Conservation (phyloP, 208 protist species). For the Lotmaria passim region DNA sequence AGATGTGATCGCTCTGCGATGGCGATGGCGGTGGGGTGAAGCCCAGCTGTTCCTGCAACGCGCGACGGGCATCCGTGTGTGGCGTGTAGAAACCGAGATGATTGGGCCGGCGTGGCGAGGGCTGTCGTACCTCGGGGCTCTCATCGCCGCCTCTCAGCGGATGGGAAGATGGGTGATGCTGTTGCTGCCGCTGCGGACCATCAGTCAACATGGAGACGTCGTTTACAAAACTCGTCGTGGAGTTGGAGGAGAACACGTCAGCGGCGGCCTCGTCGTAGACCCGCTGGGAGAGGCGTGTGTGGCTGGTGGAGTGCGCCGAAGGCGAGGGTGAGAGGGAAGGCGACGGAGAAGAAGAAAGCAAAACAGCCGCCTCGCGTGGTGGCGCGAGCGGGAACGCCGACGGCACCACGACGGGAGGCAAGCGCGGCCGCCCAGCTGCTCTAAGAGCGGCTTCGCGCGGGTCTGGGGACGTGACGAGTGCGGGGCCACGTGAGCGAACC, state of each 20-base stretch:
- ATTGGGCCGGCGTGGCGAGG: constrained; percentile 15
- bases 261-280: constrained; percentile 34
- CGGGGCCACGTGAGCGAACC: neutral
- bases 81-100: neutral
- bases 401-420: neutral
- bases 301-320: neutral
- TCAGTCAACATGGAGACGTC: neutral
- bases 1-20: no score
- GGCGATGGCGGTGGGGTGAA: neutral
- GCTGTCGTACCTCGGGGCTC: constrained; percentile 5
- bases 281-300: constrained; percentile 15
- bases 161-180: neutral
- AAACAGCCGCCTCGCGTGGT: neutral
- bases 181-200: neutral
- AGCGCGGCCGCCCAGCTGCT: no score
- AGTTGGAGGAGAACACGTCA: constrained; percentile 26
- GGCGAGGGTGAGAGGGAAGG: neutral
- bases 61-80: neutral
- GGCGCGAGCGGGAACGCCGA: neutral
- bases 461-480: neutral
- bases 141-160: neutral
- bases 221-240: constrained; percentile 3
- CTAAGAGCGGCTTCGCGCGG: no score
- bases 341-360: neutral
- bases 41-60: neutral